Percentiles rank a stretch among this genome's conserved stretches.
These are phyloP conservation scores for Talaromyces sp. DNA, from an alignment of 2,329 filamentous ascomycete species.

Conservation along the genomic window DNA sequence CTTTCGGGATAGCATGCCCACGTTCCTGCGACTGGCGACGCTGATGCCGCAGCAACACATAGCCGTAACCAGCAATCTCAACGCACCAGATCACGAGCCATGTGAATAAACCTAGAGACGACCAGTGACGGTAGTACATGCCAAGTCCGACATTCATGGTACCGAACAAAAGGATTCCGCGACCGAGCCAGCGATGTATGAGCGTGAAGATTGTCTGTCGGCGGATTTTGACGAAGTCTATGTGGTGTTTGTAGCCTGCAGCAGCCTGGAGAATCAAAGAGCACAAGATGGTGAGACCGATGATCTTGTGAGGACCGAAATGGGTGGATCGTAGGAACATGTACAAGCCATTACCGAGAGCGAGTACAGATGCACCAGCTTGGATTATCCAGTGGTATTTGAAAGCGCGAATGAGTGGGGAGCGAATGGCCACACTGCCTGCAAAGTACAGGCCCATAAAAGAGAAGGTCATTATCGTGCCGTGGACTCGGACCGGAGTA, in stretches of 20 bases:
- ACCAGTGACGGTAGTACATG: conserved; percentile 19
- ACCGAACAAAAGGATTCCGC: conserved; percentile 16
- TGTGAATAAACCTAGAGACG: conserved; percentile 8
- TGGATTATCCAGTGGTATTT: conserved; percentile 20
- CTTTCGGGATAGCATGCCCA: conserved; percentile 3
- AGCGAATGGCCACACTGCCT: conserved; percentile 17
- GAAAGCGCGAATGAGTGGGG: conserved; percentile 16
- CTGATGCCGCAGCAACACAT: conserved; percentile 13
- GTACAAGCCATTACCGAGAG: conserved; percentile 18
- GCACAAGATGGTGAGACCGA: conserved; percentile 15
- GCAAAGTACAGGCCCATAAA: conserved; percentile 20
- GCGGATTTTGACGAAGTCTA: conserved; percentile 19
- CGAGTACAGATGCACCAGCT: conserved; percentile 17
- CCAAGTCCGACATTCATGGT: conserved; percentile 19
- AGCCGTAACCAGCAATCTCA: conserved; percentile 16
- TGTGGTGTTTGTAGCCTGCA: conserved; percentile 20
- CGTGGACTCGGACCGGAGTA: conserved; percentile 18
- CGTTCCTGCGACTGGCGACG: conserved; percentile 13
- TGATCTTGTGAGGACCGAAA: conserved; percentile 18
- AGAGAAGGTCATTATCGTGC: conserved; percentile 19
- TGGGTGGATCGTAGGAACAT: conserved; percentile 18
- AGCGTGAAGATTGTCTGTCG: conserved; percentile 17
- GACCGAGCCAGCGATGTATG: conserved; percentile 19
- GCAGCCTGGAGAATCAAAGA: conserved; percentile 17
- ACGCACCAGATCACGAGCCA: conserved; percentile 18